These are phyloP conservation scores for Termitomyces sp. DNA, from an alignment of 768 basidiomycete genomes.

Conservation along the genomic window DNA sequence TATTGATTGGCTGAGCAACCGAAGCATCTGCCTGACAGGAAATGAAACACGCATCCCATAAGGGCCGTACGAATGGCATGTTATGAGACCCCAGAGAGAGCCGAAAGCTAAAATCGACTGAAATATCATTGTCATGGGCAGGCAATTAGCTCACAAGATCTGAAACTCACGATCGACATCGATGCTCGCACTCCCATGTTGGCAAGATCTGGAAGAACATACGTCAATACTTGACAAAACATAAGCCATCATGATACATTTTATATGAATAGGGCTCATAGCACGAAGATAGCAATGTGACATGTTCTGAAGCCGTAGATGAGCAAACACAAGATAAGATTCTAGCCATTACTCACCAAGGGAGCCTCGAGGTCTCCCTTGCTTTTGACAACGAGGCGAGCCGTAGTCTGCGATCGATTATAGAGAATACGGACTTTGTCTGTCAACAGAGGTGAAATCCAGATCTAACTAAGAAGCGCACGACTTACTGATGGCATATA, in stretches of 20 bases:
- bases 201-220: slow-evolving; percentile 48
- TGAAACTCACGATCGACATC: slow-evolving; percentile 71
- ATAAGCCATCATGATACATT: slow-evolving; percentile 42
- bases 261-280: slow-evolving; percentile 84
- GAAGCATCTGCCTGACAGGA: slow-evolving; percentile 79
- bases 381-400: slow-evolving; percentile 64
- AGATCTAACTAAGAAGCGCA: not conserved
- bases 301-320: slow-evolving; percentile 55
- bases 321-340: not conserved
- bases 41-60: slow-evolving; percentile 86
- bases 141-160: not conserved
- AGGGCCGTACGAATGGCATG: slow-evolving; percentile 74
- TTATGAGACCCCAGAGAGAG: slow-evolving; percentile 76
- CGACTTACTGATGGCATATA: slow-evolving; percentile 64
- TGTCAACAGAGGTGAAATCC: slow-evolving; percentile 18
- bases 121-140: not conserved
- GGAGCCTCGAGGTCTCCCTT: slow-evolving; percentile 66
- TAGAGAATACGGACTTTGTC: slow-evolving; percentile 80
- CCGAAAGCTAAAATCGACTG: slow-evolving; percentile 84
- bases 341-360: slow-evolving; percentile 40
- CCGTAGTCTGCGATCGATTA: slow-evolving; percentile 69
- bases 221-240: slow-evolving; percentile 4
- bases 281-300: slow-evolving; percentile 83
- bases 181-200: slow-evolving; percentile 85
- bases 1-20: slow-evolving; percentile 76